Conservation (phyloP, 129 eudicot genomes). For the Glebionis coronaria region DNA sequence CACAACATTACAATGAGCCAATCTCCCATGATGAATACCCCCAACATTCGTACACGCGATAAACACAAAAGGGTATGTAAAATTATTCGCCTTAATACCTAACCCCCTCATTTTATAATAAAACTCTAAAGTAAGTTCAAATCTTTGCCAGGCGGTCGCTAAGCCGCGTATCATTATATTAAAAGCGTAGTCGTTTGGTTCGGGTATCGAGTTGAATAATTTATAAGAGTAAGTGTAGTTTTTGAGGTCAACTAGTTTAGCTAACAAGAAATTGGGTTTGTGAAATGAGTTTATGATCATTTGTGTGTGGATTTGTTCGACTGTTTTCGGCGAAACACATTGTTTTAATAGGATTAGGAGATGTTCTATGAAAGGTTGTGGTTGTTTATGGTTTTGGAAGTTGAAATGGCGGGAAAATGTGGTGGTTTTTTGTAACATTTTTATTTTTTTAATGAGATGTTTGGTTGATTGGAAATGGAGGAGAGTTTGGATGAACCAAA, state of each 20-base stretch:
- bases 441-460: background rate
- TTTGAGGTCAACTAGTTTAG: conserved; percentile 53
- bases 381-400: conserved; percentile 20
- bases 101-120: conserved; percentile 56
- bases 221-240: conserved; percentile 46
- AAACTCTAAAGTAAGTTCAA: conserved; percentile 40
- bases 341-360: conserved; percentile 37
- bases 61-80: conserved; percentile 72
- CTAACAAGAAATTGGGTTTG: conserved; percentile 56
- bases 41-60: conserved; percentile 54
- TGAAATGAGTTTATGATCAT: conserved; percentile 45
- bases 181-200: conserved; percentile 68
- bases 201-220: conserved; percentile 45
- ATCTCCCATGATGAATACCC: conserved; percentile 42
- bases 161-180: conserved; percentile 68
- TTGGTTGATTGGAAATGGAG: too few species aligned
- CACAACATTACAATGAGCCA: conserved; percentile 51
- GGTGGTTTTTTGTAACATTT: conserved; percentile 30
- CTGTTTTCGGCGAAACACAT: conserved; percentile 40
- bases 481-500: too few species aligned
- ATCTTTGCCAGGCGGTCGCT: conserved; percentile 55
- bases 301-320: conserved; percentile 74
- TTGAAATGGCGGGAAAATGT: conserved; percentile 38
- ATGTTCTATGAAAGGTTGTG: conserved; percentile 18
- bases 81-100: conserved; percentile 60